phyloP scores from a whole-genome alignment of 1,284 basidiomycete species.

The Jaminaea rosea region DNA sequence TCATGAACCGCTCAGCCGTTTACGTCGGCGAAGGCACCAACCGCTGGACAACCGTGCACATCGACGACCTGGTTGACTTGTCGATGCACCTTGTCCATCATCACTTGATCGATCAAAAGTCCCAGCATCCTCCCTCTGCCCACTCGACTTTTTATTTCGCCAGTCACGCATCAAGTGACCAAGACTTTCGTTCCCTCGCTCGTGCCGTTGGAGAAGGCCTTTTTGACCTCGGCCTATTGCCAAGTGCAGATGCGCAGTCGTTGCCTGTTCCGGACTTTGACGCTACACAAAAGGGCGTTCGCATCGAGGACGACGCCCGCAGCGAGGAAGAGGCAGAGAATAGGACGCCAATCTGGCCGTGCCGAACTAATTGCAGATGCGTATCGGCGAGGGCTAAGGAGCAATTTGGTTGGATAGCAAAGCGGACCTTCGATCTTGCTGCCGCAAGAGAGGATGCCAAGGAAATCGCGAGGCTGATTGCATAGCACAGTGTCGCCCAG shows the following conservation, averaged over 20 bases:
- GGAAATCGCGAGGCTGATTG: too few relatives aligned
- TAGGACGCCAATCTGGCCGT: constrained; percentile 12
- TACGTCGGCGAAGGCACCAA: constrained; percentile 11
- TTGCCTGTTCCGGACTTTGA: constrained; percentile 5
- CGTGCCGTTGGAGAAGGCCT: constrained; percentile 6
- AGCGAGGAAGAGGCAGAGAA: constrained; percentile 4
- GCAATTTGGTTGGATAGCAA: constrained; percentile 9
- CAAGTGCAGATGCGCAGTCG: constrained; percentile 1
- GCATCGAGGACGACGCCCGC: constrained; percentile 11
- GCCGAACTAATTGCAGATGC: constrained; percentile 7
- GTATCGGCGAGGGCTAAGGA: constrained; percentile 1
- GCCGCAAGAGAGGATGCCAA: constrained; percentile 6
- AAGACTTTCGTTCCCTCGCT: constrained; percentile 7
- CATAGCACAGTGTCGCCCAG: too few relatives aligned
- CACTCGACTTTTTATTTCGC: constrained; percentile 11
- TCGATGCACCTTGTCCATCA: neutral
- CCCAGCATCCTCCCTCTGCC: neutral
- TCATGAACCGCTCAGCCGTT: constrained; percentile 6
- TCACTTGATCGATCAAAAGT: too few relatives aligned
- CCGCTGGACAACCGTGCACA: constrained; percentile 6
- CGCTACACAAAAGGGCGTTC: constrained; percentile 9
- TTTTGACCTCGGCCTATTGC: neutral
- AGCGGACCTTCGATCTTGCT: neutral
- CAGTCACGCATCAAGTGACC: neutral
- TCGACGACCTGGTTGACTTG: constrained; percentile 4